Evolutionary conservation across 2,329 filamentous ascomycete genomes (phyloP).

Genomic region (Xylaria sp.): DNA sequence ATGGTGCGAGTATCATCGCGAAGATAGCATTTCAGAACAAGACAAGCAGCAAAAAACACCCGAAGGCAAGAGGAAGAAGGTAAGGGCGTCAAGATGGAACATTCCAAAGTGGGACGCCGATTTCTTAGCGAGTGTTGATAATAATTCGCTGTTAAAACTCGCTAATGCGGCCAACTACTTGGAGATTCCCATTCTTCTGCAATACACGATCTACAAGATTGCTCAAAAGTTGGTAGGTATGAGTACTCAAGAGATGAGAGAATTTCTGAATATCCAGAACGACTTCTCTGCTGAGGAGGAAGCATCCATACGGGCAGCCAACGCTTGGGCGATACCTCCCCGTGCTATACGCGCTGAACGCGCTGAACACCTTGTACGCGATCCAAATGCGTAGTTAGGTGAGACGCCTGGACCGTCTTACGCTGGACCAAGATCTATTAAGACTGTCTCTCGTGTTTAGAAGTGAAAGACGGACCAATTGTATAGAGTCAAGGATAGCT

Average conservation of each 20-base stretch:
- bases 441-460: no score
- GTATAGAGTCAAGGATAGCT: no score
- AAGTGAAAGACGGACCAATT: no score
- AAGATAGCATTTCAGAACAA: background rate
- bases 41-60: background rate
- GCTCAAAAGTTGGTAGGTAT: background rate
- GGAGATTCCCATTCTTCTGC: constrained; percentile 19
- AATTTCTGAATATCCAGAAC: constrained; percentile 12
- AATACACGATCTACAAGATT: background rate
- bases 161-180: constrained; percentile 9
- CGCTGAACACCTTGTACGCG: no score
- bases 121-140: background rate
- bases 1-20: constrained; percentile 29
- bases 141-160: background rate
- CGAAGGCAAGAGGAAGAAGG: background rate
- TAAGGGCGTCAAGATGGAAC: background rate
- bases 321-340: constrained; percentile 22
- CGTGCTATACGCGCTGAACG: no score
- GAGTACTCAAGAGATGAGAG: background rate
- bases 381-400: no score
- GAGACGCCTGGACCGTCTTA: no score
- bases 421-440: no score
- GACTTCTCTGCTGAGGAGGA: constrained; percentile 12
- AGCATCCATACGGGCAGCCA: background rate
- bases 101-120: background rate